Percentiles rank a stretch among this genome's conserved stretches.
phyloP scores from a whole-genome alignment of 805 yeast species.

The Wickerhamomyces rabaulensis region DNA sequence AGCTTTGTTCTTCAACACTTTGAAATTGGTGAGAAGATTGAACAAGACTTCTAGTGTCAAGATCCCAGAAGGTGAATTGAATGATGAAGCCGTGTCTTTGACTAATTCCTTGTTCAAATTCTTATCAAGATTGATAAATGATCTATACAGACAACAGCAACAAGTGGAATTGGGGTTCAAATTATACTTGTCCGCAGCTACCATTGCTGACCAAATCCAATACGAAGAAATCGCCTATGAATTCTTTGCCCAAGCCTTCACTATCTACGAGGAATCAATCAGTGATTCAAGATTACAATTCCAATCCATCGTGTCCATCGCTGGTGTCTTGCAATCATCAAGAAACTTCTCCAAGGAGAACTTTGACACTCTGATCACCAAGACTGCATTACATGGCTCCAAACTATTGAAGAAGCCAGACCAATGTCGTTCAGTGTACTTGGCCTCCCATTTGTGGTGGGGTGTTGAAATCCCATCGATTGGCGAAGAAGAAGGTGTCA shows the following conservation, averaged over 20 bases:
- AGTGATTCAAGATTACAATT: conserved; percentile 50
- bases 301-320: conserved; percentile 45
- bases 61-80: not conserved
- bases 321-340: conserved; percentile 46
- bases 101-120: conserved; percentile 55
- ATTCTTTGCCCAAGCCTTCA: conserved; percentile 81
- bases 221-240: conserved; percentile 77
- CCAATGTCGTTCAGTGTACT: conserved; percentile 86
- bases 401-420: conserved; percentile 87
- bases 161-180: conserved; percentile 32
- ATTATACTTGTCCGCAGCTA: conserved; percentile 60
- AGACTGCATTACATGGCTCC: conserved; percentile 83
- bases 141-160: conserved; percentile 37
- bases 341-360: conserved; percentile 55
- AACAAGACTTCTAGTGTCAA: not conserved
- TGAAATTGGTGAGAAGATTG: conserved; percentile 50
- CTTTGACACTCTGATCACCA: conserved; percentile 78
- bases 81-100: conserved; percentile 13
- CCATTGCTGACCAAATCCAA: conserved; percentile 71
- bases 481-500: conserved; percentile 41
- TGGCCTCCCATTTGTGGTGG: conserved; percentile 94
- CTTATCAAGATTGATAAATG: conserved; percentile 63
- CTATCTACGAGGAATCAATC: conserved; percentile 68
- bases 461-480: conserved; percentile 56
- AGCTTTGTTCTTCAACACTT: conserved; percentile 57